These are phyloP conservation scores for Dactylellina haptotyla DNA, from an alignment of 2,329 filamentous ascomycete genomes.

Conservation along the genomic window DNA sequence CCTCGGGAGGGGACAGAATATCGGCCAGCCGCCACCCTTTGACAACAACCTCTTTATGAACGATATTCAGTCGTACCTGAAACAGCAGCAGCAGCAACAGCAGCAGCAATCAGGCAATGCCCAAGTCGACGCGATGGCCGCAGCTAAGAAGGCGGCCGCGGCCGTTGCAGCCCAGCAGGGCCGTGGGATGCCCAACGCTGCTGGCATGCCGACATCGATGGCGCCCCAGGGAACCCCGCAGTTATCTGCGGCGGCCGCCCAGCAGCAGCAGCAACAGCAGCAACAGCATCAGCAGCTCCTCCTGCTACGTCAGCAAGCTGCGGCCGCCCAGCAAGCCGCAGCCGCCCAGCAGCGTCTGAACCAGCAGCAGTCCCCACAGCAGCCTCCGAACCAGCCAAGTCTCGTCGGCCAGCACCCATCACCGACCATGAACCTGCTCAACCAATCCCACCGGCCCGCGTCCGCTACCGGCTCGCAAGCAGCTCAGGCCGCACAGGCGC, in stretches of 20 bases:
- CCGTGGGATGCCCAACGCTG: slow-evolving; percentile 28
- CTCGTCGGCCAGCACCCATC: slow-evolving; percentile 44
- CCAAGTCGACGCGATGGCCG: background rate
- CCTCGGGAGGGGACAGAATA: slow-evolving; percentile 39
- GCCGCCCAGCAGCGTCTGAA: slow-evolving; percentile 17
- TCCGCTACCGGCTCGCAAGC: slow-evolving; percentile 36
- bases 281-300: slow-evolving; percentile 28
- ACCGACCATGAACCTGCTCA: slow-evolving; percentile 36
- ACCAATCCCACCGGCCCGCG: slow-evolving; percentile 33
- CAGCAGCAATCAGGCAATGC: slow-evolving; percentile 13
- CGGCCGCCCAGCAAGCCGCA: slow-evolving; percentile 9
- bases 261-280: slow-evolving; percentile 31
- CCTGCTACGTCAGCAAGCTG: slow-evolving; percentile 19
- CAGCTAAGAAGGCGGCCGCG: slow-evolving; percentile 6
- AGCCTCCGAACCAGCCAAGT: slow-evolving; percentile 4
- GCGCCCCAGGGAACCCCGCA: slow-evolving; percentile 18
- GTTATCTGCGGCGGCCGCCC: background rate
- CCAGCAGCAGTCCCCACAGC: slow-evolving; percentile 17
- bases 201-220: no score
- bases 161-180: slow-evolving; percentile 13
- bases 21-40: slow-evolving; percentile 29
- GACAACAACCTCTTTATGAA: slow-evolving; percentile 47
- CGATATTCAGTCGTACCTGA: slow-evolving; percentile 38
- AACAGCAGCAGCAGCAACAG: slow-evolving; percentile 33
- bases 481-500: slow-evolving; percentile 17